Evolutionary conservation across 2,329 filamentous ascomycete species (phyloP).

Genomic region (Trichoderma sp.): DNA sequence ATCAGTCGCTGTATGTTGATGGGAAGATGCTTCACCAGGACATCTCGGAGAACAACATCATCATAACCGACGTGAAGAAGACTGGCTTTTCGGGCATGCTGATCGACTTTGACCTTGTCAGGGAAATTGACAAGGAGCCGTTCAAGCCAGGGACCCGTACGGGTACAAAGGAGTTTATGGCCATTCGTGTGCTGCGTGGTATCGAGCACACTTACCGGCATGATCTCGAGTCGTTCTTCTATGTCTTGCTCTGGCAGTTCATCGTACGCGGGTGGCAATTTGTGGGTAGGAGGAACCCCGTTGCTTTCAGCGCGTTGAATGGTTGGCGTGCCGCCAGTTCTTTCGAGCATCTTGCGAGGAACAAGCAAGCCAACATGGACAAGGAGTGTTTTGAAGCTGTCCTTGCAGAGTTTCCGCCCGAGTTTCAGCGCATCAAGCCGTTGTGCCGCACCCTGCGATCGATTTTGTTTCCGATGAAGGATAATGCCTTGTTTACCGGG

Average conservation of each 20-base stretch:
- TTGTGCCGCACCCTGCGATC: conserved; percentile 31
- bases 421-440: conserved; percentile 30
- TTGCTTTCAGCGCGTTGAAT: conserved; percentile 23
- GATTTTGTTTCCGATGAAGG: conserved; percentile 31
- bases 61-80: conserved; percentile 23
- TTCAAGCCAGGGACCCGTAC: too few relatives aligned
- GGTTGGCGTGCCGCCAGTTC: conserved; percentile 7
- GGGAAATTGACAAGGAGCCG: conserved; percentile 14
- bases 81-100: conserved; percentile 27
- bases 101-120: conserved; percentile 21
- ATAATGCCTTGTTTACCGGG: conserved; percentile 17
- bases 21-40: conserved; percentile 23
- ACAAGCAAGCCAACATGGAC: conserved; percentile 27
- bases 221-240: not conserved
- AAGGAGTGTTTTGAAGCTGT: conserved; percentile 28
- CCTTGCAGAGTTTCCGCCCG: conserved; percentile 31
- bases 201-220: too few relatives aligned
- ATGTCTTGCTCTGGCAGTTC: conserved; percentile 31
- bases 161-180: too few relatives aligned
- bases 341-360: conserved; percentile 25
- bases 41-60: conserved; percentile 27
- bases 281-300: conserved; percentile 20
- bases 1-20: conserved; percentile 12
- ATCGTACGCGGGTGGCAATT: conserved; percentile 1
- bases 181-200: too few relatives aligned